Evolutionary conservation across 1,139 yeast genomes (phyloP).

Genomic region (Chernovozyma aurita): DNA sequence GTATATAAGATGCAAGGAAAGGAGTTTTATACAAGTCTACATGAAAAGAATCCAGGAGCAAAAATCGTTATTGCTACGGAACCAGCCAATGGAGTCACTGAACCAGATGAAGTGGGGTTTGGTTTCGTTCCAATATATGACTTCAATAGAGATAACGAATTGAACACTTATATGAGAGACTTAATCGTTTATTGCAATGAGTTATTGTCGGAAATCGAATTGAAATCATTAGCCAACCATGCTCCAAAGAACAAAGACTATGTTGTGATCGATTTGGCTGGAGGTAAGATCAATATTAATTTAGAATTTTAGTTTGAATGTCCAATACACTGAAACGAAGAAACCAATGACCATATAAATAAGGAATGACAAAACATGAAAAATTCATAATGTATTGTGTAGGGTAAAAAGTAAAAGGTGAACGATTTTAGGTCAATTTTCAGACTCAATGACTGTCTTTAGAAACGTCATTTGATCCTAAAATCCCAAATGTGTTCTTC

Average conservation of each 20-base stretch:
- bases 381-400: too few species aligned
- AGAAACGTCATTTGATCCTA: too few species aligned
- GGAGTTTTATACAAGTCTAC: conserved; percentile 2
- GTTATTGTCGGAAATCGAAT: conserved; percentile 15
- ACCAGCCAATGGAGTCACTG: conserved; percentile 2
- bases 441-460: too few species aligned
- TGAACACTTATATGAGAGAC: conserved; percentile 23
- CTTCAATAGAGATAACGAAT: conserved; percentile 32
- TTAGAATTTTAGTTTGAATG: conserved; percentile 4
- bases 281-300: conserved; percentile 2
- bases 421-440: too few species aligned
- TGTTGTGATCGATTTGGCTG: conserved; percentile 2
- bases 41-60: conserved; percentile 5
- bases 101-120: conserved; percentile 15
- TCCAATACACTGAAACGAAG: too few species aligned
- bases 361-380: too few species aligned
- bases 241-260: conserved; percentile 1
- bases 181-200: conserved; percentile 25
- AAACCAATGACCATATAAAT: too few species aligned
- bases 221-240: not conserved
- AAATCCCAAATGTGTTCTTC: conserved; percentile 1
- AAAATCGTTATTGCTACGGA: conserved; percentile 3
- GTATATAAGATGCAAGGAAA: conserved; percentile 34
- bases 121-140: conserved; percentile 33
- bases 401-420: too few species aligned